phyloP scores from a whole-genome alignment of 495 filamentous ascomycete genomes.

The Cercophora scortea region DNA sequence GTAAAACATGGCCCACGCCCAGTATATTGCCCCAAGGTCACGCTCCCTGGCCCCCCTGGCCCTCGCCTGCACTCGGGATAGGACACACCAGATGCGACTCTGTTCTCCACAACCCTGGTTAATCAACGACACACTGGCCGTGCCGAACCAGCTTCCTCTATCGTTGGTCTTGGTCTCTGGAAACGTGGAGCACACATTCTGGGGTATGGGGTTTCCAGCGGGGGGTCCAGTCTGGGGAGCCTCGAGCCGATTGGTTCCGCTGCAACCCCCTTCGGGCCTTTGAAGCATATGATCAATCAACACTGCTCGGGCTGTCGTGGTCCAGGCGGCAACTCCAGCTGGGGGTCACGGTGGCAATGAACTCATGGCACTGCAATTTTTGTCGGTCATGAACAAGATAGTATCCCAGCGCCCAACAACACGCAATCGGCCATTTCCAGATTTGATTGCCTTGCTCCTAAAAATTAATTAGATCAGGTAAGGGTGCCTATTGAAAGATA shows the following conservation, averaged over 20 bases:
- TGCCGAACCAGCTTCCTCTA: neutral
- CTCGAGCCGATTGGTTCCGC: neutral
- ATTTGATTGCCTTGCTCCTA: neutral
- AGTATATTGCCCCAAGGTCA: constrained; percentile 5
- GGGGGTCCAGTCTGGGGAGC: neutral
- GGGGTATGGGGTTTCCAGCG: constrained; percentile 1
- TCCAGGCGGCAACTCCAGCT: constrained; percentile 5
- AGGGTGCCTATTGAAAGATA: neutral
- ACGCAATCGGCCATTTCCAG: neutral
- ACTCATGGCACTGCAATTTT: neutral
- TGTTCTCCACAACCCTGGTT: neutral
- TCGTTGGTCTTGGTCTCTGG: constrained; percentile 1
- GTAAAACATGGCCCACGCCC: constrained; percentile 11
- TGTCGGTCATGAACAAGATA: neutral
- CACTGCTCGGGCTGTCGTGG: neutral
- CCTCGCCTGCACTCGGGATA: neutral
- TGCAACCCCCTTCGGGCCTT: constrained; percentile 15
- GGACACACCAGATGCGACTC: neutral
- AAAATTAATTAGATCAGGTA: neutral
- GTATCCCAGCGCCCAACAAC: too few species aligned
- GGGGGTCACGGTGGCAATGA: neutral
- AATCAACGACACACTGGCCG: neutral
- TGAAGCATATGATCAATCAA: constrained; percentile 8
- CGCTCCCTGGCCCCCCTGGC: neutral
- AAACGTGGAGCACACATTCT: constrained; percentile 1